phyloP scores from a whole-genome alignment of 768 basidiomycete genomes.

The Lepiota venenata region DNA sequence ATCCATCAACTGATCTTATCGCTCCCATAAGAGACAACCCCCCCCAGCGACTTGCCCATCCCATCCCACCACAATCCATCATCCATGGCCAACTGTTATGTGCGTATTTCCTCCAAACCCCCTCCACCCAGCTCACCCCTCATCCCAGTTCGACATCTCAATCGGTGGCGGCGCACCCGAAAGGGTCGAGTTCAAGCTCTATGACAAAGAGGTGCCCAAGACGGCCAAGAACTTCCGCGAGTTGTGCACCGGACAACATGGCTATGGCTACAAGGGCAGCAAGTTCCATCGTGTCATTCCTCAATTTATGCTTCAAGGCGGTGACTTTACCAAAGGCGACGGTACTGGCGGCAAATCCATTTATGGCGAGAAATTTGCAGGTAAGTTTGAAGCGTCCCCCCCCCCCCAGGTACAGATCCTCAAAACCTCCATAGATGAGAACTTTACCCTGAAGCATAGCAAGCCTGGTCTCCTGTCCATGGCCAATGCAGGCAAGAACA shows the following conservation, averaged over 20 bases:
- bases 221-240: constrained; percentile 88
- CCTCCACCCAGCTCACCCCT: neutral
- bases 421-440: constrained; percentile 59
- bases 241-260: constrained; percentile 72
- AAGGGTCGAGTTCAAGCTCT: constrained; percentile 83
- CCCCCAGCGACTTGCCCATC: neutral
- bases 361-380: constrained; percentile 65
- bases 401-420: neutral
- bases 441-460: constrained; percentile 73
- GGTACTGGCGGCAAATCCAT: constrained; percentile 84
- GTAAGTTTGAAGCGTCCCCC: constrained; percentile 29
- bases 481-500: constrained; percentile 80
- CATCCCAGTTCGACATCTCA: constrained; percentile 60
- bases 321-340: constrained; percentile 70
- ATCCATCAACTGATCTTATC: neutral
- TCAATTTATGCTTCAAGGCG: constrained; percentile 85
- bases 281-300: constrained; percentile 84
- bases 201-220: constrained; percentile 71
- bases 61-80: constrained; percentile 3
- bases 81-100: constrained; percentile 1
- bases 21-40: neutral
- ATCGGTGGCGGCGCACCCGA: constrained; percentile 31
- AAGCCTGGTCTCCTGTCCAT: constrained; percentile 69
- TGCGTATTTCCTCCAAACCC: neutral
- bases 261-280: constrained; percentile 68